Evolutionary conservation across 768 basidiomycete genomes (phyloP), one percentile per base, ranked within the genome.

Genomic region (Gymnopilus dilepis): DNA sequence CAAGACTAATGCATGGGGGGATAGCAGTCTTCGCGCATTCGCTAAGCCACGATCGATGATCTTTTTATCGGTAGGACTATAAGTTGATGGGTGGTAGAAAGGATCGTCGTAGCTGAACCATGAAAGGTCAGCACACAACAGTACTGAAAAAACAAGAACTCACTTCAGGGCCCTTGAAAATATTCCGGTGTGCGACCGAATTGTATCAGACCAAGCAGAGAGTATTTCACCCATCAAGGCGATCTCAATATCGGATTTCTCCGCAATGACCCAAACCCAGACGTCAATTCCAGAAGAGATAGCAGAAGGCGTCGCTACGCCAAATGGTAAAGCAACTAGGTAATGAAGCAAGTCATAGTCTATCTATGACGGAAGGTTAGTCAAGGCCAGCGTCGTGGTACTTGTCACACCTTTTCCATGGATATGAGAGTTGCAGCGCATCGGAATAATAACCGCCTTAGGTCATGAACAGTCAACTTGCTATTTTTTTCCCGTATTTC

Each of bases 211-310:
- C 97, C 97, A 99, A 2, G 92, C 91, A 2, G 92, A 85, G 47
- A 93, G 77, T 52, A 99, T 85, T 68, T 98, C 95, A 4, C 86
- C 80, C 82, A 98, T 90, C 19, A 98, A 74, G 2, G 88, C 86
- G 50, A 95, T 85, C 74, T 98, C 96, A 11, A 91, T 79, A 48
- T 84, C 84, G 0, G 92, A 88, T 60, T 92, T 86, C 71, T 97
- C 92, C 13, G 92, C 87, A 55, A 97, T 90, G 0, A 97, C 83
- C 96, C 96, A 98, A 3, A 91, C 94, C 97, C 97, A 99, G 9
- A 91, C 90, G 70, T 99, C 95, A 42, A 95, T 89, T 0, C 94
- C 96, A 1, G 92, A 86, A 15, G 92, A 84, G 59, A 98, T 86
- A 0, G 95, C 87, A 4, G 92, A 79, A 1, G 95, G 94, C 0